phyloP scores from a whole-genome alignment of 2,329 filamentous ascomycete genomes.

The Monilinia laxa region DNA sequence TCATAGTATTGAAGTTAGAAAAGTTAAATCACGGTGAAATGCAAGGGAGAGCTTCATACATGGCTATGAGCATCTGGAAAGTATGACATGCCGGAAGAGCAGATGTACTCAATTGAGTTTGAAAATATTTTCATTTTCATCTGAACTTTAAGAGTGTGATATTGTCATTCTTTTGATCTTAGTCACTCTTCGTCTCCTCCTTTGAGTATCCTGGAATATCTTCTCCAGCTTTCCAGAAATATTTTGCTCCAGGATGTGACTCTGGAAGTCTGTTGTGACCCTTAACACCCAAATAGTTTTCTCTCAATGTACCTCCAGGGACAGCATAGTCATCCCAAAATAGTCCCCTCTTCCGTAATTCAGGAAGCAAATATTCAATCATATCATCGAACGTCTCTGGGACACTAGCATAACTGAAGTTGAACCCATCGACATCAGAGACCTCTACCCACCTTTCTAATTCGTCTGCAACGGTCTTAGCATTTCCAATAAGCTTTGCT shows the following conservation, averaged over 20 bases:
- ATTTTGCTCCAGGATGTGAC: conserved; percentile 50
- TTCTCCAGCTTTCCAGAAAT: conserved; percentile 44
- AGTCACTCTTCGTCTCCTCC: neutral
- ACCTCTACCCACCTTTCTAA: conserved; percentile 35
- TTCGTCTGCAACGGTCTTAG: conserved; percentile 34
- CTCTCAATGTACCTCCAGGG: conserved; percentile 57
- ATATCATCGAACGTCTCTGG: conserved; percentile 68
- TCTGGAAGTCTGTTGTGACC: conserved; percentile 52
- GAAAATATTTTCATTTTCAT: neutral
- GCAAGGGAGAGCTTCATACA: neutral
- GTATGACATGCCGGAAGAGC: neutral
- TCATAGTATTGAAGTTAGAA: neutral
- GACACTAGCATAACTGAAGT: conserved; percentile 44
- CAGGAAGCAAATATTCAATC: conserved; percentile 63
- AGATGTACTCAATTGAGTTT: neutral
- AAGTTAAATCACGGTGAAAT: neutral
- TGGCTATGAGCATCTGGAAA: neutral
- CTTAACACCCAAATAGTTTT: conserved; percentile 56
- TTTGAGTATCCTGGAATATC: conserved; percentile 27
- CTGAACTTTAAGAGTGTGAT: neutral
- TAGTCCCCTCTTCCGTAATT: conserved; percentile 57
- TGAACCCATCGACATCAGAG: conserved; percentile 36
- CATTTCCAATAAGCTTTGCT: conserved; percentile 33
- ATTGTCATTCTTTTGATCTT: neutral
- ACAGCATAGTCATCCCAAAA: conserved; percentile 54